Percentiles rank a stretch among this genome's conserved stretches.
phyloP scores from a whole-genome alignment of 2,329 filamentous ascomycete species.

The Penicillium sp. region DNA sequence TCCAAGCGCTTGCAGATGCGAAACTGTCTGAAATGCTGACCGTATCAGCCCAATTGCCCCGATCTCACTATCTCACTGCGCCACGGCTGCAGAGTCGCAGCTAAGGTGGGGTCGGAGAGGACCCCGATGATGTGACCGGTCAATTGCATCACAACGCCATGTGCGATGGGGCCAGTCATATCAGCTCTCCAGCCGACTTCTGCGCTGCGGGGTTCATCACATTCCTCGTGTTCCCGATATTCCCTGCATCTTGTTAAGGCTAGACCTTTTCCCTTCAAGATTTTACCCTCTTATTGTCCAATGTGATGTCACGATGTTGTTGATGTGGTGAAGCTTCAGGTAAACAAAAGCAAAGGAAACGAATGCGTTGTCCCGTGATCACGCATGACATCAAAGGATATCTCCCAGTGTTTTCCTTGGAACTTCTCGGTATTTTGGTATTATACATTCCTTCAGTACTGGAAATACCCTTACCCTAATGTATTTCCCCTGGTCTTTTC shows the following conservation, averaged over 20 bases:
- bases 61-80: constrained; percentile 13
- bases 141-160: constrained; percentile 24
- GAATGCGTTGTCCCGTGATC: constrained; percentile 28
- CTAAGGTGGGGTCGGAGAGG: constrained; percentile 18
- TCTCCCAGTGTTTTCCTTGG: background rate
- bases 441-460: constrained; percentile 10
- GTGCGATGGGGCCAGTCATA: constrained; percentile 22
- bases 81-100: constrained; percentile 7
- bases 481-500: constrained; percentile 1
- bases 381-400: constrained; percentile 17
- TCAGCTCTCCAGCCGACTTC: constrained; percentile 15
- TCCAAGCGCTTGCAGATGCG: constrained; percentile 9
- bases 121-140: constrained; percentile 24
- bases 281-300: background rate
- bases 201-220: constrained; percentile 28
- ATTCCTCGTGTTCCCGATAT: constrained; percentile 7
- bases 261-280: constrained; percentile 9
- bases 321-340: background rate
- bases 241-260: background rate
- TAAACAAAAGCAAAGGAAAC: constrained; percentile 29
- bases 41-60: constrained; percentile 8
- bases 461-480: constrained; percentile 20
- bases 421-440: background rate
- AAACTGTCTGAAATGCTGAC: constrained; percentile 4
- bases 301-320: constrained; percentile 22